Base-by-base conservation (phyloP, 2,329 filamentous ascomycete species). In the Clarireedia paspali region DNA sequence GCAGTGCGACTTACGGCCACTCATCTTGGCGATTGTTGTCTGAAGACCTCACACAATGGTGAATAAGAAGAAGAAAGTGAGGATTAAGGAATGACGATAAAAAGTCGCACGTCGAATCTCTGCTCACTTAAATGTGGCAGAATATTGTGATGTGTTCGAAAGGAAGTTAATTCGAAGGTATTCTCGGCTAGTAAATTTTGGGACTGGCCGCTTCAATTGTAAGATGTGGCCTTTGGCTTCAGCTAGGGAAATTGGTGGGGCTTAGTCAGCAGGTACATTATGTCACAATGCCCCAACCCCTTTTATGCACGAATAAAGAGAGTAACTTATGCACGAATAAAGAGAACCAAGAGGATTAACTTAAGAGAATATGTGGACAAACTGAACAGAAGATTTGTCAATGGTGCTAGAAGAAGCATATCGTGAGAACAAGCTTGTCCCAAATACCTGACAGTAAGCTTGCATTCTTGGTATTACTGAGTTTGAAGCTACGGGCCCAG, bases 1-100 rank as follows among this genome's bases (percentile, higher is more conserved):
- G 60, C 44, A 56, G 44, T 26, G 15, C 38, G 52, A 71, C 70
- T 70, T 63, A 72, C 70, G 69, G 67, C 70, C 70, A 70, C 70
- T 72, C 70, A 72, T 72, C 70, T 68, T 72, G 70, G 68, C 70
- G 62, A 59, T 66, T 66, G 59, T 61, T 58, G 42, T 62, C 57
- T 60, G 57, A 63, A 62, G 67, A 66, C 68, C 65, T 69, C 67
- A 67, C 67, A 67, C 63, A 45, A 70, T 63, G 67, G 67, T 62
- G 65, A 67, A 67, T 65, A 66, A 63, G 64, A 62, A 56, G 63
- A 65, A 54, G 62, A 57, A 52, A 59, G 50, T 62, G 62, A 68
- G 66, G 9, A 34, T 64, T 4, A 45, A 45, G 46, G 63, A 67
- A 62, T 55, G 66, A 64, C 62, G 54, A 57, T 57, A 51, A 58